Percentiles rank a stretch among this genome's conserved stretches.
Evolutionary conservation across 805 yeast species (phyloP).

Genomic region (Jamesozyma rosinii): DNA sequence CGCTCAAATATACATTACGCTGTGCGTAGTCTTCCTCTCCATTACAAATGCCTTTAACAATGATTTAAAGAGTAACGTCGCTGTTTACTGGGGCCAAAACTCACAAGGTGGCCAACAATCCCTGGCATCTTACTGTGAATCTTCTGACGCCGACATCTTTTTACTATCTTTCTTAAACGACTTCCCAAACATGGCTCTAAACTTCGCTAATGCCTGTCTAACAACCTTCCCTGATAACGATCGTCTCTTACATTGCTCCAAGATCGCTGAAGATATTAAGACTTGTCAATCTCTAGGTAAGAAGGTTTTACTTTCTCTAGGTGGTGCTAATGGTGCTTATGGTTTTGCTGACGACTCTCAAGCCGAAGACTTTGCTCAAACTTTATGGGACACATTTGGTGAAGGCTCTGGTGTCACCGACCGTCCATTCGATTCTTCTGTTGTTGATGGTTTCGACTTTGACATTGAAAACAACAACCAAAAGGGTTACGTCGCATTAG

Average conservation of each 20-base stretch:
- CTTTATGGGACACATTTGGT: slow-evolving; percentile 56
- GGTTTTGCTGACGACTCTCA: slow-evolving; percentile 74
- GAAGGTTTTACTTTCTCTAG: slow-evolving; percentile 64
- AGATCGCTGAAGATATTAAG: slow-evolving; percentile 59
- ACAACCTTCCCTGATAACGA: slow-evolving; percentile 28
- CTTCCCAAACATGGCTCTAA: slow-evolving; percentile 47
- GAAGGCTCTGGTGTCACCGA: slow-evolving; percentile 47
- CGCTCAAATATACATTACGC: not conserved
- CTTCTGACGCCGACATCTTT: slow-evolving; percentile 61
- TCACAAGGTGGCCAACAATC: slow-evolving; percentile 51
- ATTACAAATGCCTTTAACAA: slow-evolving; percentile 27
- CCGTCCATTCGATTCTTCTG: slow-evolving; percentile 61
- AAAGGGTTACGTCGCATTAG: slow-evolving; percentile 61
- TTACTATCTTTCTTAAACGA: slow-evolving; percentile 59
- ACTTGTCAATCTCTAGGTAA: slow-evolving; percentile 75
- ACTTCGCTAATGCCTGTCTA: slow-evolving; percentile 50
- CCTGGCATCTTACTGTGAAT: slow-evolving; percentile 50
- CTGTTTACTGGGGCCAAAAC: slow-evolving; percentile 84
- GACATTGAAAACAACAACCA: slow-evolving; percentile 66
- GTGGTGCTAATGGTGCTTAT: slow-evolving; percentile 70
- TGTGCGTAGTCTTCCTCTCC: not conserved
- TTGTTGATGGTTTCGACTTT: slow-evolving; percentile 87
- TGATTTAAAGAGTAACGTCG: slow-evolving; percentile 48
- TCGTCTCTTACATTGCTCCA: slow-evolving; percentile 38
- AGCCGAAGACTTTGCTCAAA: slow-evolving; percentile 53